Conservation (phyloP, 164 flowering plant species). For the Liriodendron chinense region DNA sequence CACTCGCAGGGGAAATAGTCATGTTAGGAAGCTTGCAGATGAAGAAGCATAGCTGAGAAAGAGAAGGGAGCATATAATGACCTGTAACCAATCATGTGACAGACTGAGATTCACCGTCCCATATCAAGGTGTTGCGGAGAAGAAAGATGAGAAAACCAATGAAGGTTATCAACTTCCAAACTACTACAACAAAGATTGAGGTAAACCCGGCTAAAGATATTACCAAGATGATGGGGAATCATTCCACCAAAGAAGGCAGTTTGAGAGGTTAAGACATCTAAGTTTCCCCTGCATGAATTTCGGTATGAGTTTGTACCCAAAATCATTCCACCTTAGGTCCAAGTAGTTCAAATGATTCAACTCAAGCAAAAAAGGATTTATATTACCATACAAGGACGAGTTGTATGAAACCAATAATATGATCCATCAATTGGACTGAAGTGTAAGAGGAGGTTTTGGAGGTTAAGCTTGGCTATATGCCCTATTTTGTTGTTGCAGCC, state of each 20-base stretch:
- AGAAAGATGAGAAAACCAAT: conserved; percentile 16
- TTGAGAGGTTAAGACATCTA: background rate
- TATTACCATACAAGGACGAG: background rate
- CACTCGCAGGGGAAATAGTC: background rate
- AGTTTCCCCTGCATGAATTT: background rate
- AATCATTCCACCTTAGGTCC: background rate
- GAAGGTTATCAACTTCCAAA: conserved; percentile 1
- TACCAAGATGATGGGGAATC: conserved; percentile 13
- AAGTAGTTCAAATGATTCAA: background rate
- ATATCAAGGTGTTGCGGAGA: conserved; percentile 10
- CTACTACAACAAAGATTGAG: background rate
- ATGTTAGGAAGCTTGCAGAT: background rate
- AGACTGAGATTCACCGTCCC: background rate
- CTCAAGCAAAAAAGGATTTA: conserved; percentile 3
- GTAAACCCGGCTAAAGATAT: conserved; percentile 6
- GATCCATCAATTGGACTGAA: too few relatives aligned
- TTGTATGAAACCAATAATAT: background rate
- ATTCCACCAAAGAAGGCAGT: conserved; percentile 2
- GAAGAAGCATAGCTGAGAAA: background rate
- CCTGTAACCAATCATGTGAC: conserved; percentile 1
- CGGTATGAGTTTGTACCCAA: background rate
- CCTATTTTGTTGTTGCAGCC: conserved; percentile 2
- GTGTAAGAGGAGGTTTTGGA: background rate
- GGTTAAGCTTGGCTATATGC: conserved; percentile 1
- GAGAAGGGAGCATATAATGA: conserved; percentile 11